Conservation (phyloP, 2,329 filamentous ascomycete genomes). For the Alternaria longipes region DNA sequence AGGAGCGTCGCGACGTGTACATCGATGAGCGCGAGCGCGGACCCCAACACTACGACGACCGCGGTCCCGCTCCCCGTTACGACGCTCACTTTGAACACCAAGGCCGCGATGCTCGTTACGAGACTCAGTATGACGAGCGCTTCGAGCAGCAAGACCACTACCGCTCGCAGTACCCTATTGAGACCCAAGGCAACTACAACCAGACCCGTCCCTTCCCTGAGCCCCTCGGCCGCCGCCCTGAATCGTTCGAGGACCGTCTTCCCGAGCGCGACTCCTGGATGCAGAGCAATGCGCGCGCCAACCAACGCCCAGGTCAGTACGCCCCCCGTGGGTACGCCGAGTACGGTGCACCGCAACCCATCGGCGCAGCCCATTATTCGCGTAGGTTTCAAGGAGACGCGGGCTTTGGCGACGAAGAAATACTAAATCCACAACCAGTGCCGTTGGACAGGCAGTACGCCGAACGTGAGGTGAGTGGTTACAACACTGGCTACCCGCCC, state of each 20-base stretch:
- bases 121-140: slow-evolving; percentile 32
- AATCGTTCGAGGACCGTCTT: slow-evolving; percentile 49
- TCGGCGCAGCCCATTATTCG: slow-evolving; percentile 41
- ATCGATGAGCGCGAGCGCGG: slow-evolving; percentile 32
- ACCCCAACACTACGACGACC: slow-evolving; percentile 38
- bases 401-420: slow-evolving; percentile 49
- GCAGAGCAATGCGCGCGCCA: slow-evolving; percentile 35
- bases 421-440: slow-evolving; percentile 51
- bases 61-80: slow-evolving; percentile 30
- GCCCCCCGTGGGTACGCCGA: slow-evolving; percentile 40
- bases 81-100: slow-evolving; percentile 34
- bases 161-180: slow-evolving; percentile 31
- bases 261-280: slow-evolving; percentile 48
- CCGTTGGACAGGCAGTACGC: slow-evolving; percentile 38
- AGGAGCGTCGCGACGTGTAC: slow-evolving; percentile 39
- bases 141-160: slow-evolving; percentile 33
- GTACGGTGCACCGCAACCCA: slow-evolving; percentile 44
- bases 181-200: slow-evolving; percentile 17
- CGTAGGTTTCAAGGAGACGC: slow-evolving; percentile 47
- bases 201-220: slow-evolving; percentile 25
- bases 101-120: slow-evolving; percentile 23
- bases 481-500: slow-evolving; percentile 18
- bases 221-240: slow-evolving; percentile 43
- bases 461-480: slow-evolving; percentile 46
- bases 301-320: slow-evolving; percentile 23